Conservation (phyloP, 306 rosid species). For the Casuarina equisetifolia region DNA sequence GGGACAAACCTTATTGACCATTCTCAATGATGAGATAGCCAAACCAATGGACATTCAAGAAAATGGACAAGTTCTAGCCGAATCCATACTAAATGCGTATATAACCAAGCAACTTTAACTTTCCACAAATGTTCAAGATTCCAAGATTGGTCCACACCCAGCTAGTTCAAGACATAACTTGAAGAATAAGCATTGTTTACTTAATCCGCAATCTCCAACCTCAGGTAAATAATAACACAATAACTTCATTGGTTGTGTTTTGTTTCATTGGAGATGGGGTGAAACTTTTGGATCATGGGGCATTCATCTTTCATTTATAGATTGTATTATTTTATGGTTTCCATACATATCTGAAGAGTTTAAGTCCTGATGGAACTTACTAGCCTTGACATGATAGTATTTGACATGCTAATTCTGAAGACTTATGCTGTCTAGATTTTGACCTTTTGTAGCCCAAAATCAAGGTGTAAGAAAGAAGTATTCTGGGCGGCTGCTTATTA, state of each 20-base stretch:
- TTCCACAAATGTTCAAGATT: not conserved
- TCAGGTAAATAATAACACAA: conserved; percentile 46
- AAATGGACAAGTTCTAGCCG: too few relatives aligned
- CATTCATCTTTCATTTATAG: conserved; percentile 9
- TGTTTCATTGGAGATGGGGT: conserved; percentile 18
- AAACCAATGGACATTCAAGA: too few relatives aligned
- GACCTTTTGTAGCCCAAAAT: conserved; percentile 51
- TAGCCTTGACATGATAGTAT: conserved; percentile 14
- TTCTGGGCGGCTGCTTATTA: conserved; percentile 87
- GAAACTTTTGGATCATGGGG: conserved; percentile 10
- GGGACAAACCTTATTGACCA: too few relatives aligned
- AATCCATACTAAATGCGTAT: too few relatives aligned
- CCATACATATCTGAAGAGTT: not conserved
- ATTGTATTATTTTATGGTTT: conserved; percentile 13
- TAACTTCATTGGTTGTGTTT: conserved; percentile 20
- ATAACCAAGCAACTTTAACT: not conserved
- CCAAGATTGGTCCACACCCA: not conserved
- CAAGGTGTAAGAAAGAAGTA: conserved; percentile 71
- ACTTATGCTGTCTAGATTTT: conserved; percentile 21
- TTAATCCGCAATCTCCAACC: conserved; percentile 37
- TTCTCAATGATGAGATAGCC: too few relatives aligned
- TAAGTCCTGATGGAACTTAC: conserved; percentile 14
- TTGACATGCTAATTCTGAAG: conserved; percentile 20
- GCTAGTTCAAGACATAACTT: too few relatives aligned
- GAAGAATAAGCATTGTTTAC: too few relatives aligned